A percentile compares a stretch with the other conserved stretches of the same genome.
Conservation (phyloP, 176 grass and related monocot species). For the Triticum aestivum region IWGSC_CS_RefSeq_v2.1 NC_057800.1:601320397-601320896, state of each 20-base stretch:
- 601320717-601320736: conserved; percentile 46
- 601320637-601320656: conserved; percentile 86
- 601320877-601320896: conserved; percentile 64
- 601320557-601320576: not conserved
- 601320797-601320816: conserved; percentile 19
- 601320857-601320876: conserved; percentile 15
- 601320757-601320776: conserved; percentile 7
- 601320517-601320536: not conserved
- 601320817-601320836: conserved; percentile 6
- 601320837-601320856: not conserved
- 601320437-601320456: not conserved
- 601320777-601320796: not conserved
- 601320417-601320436: not conserved
- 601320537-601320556: not conserved
- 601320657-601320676: conserved; percentile 57
- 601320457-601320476: not conserved
- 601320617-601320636: conserved; percentile 90
- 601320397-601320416: not conserved
- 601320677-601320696: conserved; percentile 75
- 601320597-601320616: conserved; percentile 96
- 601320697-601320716: conserved; percentile 96
- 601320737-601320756: conserved; percentile 62
- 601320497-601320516: not conserved
- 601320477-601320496: not conserved
- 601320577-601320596: conserved; percentile 41